Evolutionary conservation across 2,329 filamentous ascomycete species (phyloP).

Genomic region (Pyricularia sp.): DNA sequence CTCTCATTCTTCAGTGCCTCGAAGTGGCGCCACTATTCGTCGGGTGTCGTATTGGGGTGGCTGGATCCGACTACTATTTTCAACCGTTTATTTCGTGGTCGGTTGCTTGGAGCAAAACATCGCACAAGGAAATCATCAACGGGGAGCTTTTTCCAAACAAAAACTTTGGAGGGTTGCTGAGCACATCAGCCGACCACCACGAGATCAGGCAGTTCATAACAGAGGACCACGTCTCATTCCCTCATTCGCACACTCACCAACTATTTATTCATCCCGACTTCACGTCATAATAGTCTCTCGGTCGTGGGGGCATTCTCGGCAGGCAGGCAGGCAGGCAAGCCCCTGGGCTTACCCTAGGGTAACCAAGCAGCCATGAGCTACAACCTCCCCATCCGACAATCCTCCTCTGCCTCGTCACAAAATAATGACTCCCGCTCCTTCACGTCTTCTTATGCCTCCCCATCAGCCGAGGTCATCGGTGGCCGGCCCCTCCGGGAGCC

Average conservation of each 20-base stretch:
- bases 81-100: neutral
- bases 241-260: neutral
- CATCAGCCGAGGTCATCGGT: slow-evolving; percentile 42
- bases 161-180: neutral
- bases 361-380: slow-evolving; percentile 2
- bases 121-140: neutral
- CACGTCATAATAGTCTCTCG: neutral
- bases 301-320: neutral
- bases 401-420: slow-evolving; percentile 25
- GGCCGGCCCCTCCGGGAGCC: slow-evolving; percentile 49
- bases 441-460: slow-evolving; percentile 37
- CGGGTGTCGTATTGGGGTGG: neutral
- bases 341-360: neutral
- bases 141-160: no score
- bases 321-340: neutral
- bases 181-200: neutral
- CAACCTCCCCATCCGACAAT: slow-evolving; percentile 37
- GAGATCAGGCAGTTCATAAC: neutral
- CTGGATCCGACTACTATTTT: neutral
- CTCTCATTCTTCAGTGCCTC: neutral
- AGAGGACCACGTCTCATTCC: neutral
- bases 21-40: neutral
- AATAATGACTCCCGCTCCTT: slow-evolving; percentile 46
- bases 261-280: neutral
- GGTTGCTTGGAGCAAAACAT: neutral